Percentiles rank a stretch among this genome's conserved stretches.
phyloP scores from a whole-genome alignment of 1,284 basidiomycete genomes.

The Cryptococcus wingfieldii region DNA sequence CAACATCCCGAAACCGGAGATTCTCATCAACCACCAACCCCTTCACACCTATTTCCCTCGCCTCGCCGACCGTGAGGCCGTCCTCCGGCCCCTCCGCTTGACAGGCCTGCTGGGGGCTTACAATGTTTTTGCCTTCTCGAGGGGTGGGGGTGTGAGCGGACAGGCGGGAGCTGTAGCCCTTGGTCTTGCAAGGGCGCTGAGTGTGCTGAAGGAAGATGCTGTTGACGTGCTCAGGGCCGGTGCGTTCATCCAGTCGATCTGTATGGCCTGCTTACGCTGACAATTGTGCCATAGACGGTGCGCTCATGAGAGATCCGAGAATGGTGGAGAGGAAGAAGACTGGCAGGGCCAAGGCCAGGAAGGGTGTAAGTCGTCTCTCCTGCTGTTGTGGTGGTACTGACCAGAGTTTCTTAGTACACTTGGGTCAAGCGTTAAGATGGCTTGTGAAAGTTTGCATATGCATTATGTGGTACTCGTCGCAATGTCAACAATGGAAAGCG shows the following conservation, averaged over 20 bases:
- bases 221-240: slow-evolving; percentile 67
- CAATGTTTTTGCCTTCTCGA: slow-evolving; percentile 82
- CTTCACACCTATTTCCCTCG: slow-evolving; percentile 73
- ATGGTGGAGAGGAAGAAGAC: slow-evolving; percentile 99
- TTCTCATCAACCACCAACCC: slow-evolving; percentile 81
- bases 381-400: slow-evolving; percentile 3
- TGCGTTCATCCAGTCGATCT: slow-evolving; percentile 42
- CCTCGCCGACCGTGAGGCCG: slow-evolving; percentile 70
- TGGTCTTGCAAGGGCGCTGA: slow-evolving; percentile 76
- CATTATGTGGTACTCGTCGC: not conserved
- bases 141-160: slow-evolving; percentile 84
- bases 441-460: not conserved
- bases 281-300: slow-evolving; percentile 59
- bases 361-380: slow-evolving; percentile 61
- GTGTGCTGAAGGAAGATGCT: slow-evolving; percentile 64
- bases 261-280: not conserved
- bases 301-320: slow-evolving; percentile 85
- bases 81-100: slow-evolving; percentile 77
- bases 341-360: slow-evolving; percentile 82
- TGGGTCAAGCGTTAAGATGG: slow-evolving; percentile 85
- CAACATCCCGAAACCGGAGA: slow-evolving; percentile 37
- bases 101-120: slow-evolving; percentile 83
- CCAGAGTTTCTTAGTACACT: slow-evolving; percentile 57
- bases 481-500: too few relatives aligned
- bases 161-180: slow-evolving; percentile 87